phyloP scores from a whole-genome alignment of 176 grass and related monocot genomes.

The Triticum timopheevii region DNA sequence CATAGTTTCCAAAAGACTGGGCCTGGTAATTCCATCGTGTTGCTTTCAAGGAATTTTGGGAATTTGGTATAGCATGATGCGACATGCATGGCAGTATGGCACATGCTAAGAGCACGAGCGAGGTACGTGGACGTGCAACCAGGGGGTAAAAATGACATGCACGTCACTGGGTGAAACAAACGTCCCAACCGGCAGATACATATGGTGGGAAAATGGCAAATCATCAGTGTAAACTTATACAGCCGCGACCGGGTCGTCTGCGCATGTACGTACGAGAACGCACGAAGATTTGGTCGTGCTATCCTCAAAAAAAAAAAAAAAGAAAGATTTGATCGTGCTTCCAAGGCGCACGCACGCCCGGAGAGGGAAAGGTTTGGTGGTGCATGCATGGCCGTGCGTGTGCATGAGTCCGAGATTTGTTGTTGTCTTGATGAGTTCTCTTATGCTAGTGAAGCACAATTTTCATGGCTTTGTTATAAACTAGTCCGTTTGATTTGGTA shows the following conservation, averaged over 20 bases:
- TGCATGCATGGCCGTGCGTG: not conserved
- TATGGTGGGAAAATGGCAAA: not conserved
- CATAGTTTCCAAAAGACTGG: not conserved
- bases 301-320: no score
- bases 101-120: not conserved
- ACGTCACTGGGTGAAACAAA: no score
- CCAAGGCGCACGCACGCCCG: not conserved
- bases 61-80: not conserved
- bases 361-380: not conserved
- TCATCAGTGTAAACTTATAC: not conserved
- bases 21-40: not conserved
- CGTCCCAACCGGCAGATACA: no score
- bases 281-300: not conserved
- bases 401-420: not conserved
- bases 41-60: not conserved
- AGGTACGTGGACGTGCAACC: not conserved
- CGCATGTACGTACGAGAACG: not conserved
- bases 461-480: not conserved
- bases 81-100: not conserved
- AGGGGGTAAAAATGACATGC: not conserved
- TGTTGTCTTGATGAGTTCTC: not conserved
- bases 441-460: not conserved
- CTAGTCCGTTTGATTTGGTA: not conserved
- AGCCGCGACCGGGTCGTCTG: not conserved
- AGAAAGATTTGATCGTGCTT: not conserved